A percentile compares a stretch with the other conserved stretches of the same genome.
phyloP scores from a whole-genome alignment of 805 yeast genomes.

The Blastobotrys peoriensis region DNA sequence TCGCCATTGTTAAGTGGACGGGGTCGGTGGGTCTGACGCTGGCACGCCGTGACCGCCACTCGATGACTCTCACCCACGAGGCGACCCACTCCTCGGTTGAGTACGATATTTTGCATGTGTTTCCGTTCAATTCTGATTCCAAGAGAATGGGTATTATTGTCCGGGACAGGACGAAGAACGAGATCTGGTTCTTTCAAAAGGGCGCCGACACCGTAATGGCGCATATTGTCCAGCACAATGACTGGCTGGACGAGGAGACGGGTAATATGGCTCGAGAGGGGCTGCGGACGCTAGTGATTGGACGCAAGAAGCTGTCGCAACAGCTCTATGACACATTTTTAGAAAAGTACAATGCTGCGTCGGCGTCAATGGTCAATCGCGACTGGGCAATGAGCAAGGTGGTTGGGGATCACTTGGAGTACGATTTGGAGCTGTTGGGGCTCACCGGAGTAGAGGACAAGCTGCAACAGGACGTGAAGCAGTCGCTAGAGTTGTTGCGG shows the following conservation, averaged over 20 bases:
- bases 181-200: slow-evolving; percentile 78
- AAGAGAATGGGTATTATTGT: slow-evolving; percentile 94
- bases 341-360: slow-evolving; percentile 61
- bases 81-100: slow-evolving; percentile 42
- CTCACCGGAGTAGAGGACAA: slow-evolving; percentile 97
- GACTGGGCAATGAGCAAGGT: slow-evolving; percentile 68
- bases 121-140: slow-evolving; percentile 94
- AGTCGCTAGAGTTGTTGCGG: slow-evolving; percentile 83
- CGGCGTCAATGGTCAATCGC: slow-evolving; percentile 71
- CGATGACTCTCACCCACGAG: slow-evolving; percentile 61
- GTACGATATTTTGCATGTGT: slow-evolving; percentile 70
- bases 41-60: slow-evolving; percentile 72
- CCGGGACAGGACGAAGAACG: slow-evolving; percentile 54
- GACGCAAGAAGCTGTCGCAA: slow-evolving; percentile 62
- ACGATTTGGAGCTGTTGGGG: slow-evolving; percentile 79
- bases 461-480: slow-evolving; percentile 83
- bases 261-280: slow-evolving; percentile 99
- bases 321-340: slow-evolving; percentile 58
- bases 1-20: slow-evolving; percentile 92
- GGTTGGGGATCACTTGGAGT: slow-evolving; percentile 65
- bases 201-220: slow-evolving; percentile 98
- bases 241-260: slow-evolving; percentile 97
- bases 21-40: slow-evolving; percentile 79
- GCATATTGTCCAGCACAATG: slow-evolving; percentile 72
- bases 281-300: slow-evolving; percentile 87